These are phyloP conservation scores for Anthoceros angustus DNA, from an alignment of 225 moss, liverwort and hornwort species.

Conservation along the genomic window DNA sequence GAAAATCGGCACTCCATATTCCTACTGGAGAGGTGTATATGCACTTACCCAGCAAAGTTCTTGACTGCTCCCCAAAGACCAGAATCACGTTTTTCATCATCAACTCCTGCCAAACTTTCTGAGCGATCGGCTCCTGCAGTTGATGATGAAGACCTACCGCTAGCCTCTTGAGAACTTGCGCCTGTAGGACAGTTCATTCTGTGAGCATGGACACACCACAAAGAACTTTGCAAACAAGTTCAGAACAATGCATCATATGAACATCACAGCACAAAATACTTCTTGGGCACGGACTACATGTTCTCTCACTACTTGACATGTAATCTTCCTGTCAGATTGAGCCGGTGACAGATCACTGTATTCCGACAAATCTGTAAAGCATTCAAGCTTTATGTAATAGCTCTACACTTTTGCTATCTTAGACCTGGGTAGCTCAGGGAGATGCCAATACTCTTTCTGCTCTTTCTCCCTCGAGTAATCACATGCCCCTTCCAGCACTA, in stretches of 20 bases:
- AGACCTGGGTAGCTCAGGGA: background rate
- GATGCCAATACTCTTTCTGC: slow-evolving; percentile 1
- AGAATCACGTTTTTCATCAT: slow-evolving; percentile 12
- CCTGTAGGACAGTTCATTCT: slow-evolving; percentile 17
- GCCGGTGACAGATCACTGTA: too few relatives aligned
- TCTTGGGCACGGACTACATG: too few relatives aligned
- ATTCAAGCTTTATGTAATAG: too few relatives aligned
- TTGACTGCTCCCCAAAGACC: slow-evolving; percentile 31
- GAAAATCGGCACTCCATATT: too few relatives aligned
- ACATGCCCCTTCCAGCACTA: slow-evolving; percentile 1
- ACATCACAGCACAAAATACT: too few relatives aligned
- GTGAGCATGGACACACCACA: slow-evolving; percentile 12
- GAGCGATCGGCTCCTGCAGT: slow-evolving; percentile 5
- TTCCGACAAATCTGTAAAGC: too few relatives aligned
- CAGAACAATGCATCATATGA: too few relatives aligned
- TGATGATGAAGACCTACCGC: slow-evolving; percentile 8
- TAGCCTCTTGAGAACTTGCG: slow-evolving; percentile 17
- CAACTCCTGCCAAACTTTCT: slow-evolving; percentile 11
- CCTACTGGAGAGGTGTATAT: too few relatives aligned
- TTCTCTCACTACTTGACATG: too few relatives aligned
- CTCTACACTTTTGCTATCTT: background rate
- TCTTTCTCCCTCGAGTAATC: slow-evolving; percentile 1
- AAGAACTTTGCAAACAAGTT: background rate
- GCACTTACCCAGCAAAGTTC: slow-evolving; percentile 29
- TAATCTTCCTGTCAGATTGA: too few relatives aligned